A percentile compares a stretch with the other conserved stretches of the same genome.
These are phyloP conservation scores for Aspergillus diversus DNA, from an alignment of 495 filamentous ascomycete species.

Conservation along the genomic window DNA sequence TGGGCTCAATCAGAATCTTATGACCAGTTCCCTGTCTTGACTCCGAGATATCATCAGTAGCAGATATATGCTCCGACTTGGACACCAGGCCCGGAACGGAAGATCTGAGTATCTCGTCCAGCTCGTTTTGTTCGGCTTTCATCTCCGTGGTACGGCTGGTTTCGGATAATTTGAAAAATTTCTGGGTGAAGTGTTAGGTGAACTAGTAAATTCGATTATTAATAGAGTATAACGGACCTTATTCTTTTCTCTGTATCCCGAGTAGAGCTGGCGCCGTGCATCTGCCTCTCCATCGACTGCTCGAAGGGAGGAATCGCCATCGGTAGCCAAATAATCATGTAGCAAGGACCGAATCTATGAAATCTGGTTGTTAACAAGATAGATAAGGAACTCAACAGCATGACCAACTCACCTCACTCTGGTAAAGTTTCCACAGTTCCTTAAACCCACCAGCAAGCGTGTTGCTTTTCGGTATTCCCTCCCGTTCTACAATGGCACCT, in stretches of 20 bases:
- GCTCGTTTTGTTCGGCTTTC: slow-evolving; percentile 81
- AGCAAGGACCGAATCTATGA: slow-evolving; percentile 79
- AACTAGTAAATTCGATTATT: not conserved
- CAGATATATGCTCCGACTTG: slow-evolving; percentile 59
- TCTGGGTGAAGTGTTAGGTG: slow-evolving; percentile 43
- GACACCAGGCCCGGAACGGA: slow-evolving; percentile 94
- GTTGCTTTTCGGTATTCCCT: slow-evolving; percentile 59
- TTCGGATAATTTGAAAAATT: slow-evolving; percentile 88
- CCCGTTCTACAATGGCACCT: slow-evolving; percentile 75
- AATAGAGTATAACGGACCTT: slow-evolving; percentile 45
- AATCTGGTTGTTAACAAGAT: slow-evolving; percentile 34
- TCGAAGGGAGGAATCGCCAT: slow-evolving; percentile 66
- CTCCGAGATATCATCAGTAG: slow-evolving; percentile 40
- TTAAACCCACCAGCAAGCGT: slow-evolving; percentile 78
- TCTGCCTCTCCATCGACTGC: slow-evolving; percentile 50
- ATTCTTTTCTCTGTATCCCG: slow-evolving; percentile 67
- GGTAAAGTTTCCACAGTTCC: slow-evolving; percentile 91
- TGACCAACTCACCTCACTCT: slow-evolving; percentile 62
- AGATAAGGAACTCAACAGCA: not conserved
- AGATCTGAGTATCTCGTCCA: slow-evolving; percentile 84
- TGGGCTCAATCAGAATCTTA: slow-evolving; percentile 91
- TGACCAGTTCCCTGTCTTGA: slow-evolving; percentile 61
- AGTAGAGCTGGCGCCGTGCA: slow-evolving; percentile 59
- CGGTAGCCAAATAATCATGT: slow-evolving; percentile 97
- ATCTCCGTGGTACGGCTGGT: slow-evolving; percentile 75